Conservation (phyloP, 306 rosid species). For the Vicia sativa region DNA sequence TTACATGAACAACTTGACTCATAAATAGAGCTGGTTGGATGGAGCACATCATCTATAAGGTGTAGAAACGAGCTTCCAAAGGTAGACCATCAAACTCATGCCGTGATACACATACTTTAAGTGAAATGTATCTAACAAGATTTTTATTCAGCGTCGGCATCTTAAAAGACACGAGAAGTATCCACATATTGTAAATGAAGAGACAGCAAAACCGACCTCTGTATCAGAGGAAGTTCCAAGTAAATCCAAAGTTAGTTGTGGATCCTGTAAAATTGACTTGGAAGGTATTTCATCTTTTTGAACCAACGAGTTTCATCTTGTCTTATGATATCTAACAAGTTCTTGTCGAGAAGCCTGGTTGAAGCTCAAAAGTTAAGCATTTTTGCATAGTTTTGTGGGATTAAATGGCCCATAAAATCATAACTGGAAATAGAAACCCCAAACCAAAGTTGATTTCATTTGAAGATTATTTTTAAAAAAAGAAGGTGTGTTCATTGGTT, state of each 20-base stretch:
- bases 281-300: slow-evolving; percentile 59
- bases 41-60: slow-evolving; percentile 93
- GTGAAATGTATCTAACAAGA: slow-evolving; percentile 33
- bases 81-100: slow-evolving; percentile 49
- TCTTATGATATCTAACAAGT: background rate
- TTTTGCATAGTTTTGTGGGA: background rate
- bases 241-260: slow-evolving; percentile 40
- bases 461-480: slow-evolving; percentile 32
- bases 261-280: slow-evolving; percentile 42
- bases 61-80: slow-evolving; percentile 74
- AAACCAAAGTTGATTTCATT: slow-evolving; percentile 16
- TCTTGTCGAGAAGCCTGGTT: background rate
- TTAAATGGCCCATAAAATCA: background rate
- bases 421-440: background rate
- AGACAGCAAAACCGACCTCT: slow-evolving; percentile 41
- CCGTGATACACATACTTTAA: slow-evolving; percentile 20
- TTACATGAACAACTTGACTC: slow-evolving; percentile 55
- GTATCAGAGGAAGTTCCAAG: slow-evolving; percentile 42
- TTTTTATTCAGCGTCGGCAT: slow-evolving; percentile 49
- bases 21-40: slow-evolving; percentile 79
- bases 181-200: slow-evolving; percentile 66
- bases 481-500: background rate
- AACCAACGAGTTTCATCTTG: slow-evolving; percentile 16
- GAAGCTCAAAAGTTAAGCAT: slow-evolving; percentile 18
- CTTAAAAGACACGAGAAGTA: slow-evolving; percentile 58